These are phyloP conservation scores for Botrytis deweyae DNA, from an alignment of 2,329 filamentous ascomycete species.

Conservation along the genomic window DNA sequence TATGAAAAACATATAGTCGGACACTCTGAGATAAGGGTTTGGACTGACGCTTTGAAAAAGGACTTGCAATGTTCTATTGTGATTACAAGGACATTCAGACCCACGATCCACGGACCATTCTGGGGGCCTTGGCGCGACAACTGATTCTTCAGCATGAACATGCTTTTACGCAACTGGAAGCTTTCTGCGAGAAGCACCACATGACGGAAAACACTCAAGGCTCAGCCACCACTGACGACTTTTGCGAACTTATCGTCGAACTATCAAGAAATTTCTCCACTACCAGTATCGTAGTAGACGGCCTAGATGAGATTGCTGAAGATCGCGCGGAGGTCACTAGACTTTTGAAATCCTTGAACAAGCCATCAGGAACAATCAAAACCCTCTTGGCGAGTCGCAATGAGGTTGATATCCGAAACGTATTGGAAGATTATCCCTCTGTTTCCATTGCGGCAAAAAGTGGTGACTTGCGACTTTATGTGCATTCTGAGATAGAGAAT, in stretches of 20 bases:
- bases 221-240: not conserved
- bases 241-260: slow-evolving; percentile 16
- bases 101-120: slow-evolving; percentile 8
- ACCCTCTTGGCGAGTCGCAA: slow-evolving; percentile 25
- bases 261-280: slow-evolving; percentile 24
- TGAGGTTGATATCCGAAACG: slow-evolving; percentile 23
- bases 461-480: slow-evolving; percentile 27
- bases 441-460: slow-evolving; percentile 27
- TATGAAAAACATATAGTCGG: slow-evolving; percentile 19
- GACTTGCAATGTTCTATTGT: slow-evolving; percentile 15
- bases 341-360: slow-evolving; percentile 21
- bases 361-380: slow-evolving; percentile 22
- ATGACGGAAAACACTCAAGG: not conserved
- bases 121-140: slow-evolving; percentile 35
- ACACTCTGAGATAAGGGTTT: not conserved
- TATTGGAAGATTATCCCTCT: slow-evolving; percentile 2
- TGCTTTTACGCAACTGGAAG: slow-evolving; percentile 25
- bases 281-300: slow-evolving; percentile 36
- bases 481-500: slow-evolving; percentile 25
- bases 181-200: slow-evolving; percentile 12
- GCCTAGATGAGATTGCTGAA: slow-evolving; percentile 34
- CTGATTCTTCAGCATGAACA: slow-evolving; percentile 33
- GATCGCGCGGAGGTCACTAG: slow-evolving; percentile 20
- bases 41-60: slow-evolving; percentile 19
- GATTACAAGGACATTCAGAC: slow-evolving; percentile 19